phyloP scores from a whole-genome alignment of 2,329 filamentous ascomycete genomes.

The Exserohilum turcica region DNA sequence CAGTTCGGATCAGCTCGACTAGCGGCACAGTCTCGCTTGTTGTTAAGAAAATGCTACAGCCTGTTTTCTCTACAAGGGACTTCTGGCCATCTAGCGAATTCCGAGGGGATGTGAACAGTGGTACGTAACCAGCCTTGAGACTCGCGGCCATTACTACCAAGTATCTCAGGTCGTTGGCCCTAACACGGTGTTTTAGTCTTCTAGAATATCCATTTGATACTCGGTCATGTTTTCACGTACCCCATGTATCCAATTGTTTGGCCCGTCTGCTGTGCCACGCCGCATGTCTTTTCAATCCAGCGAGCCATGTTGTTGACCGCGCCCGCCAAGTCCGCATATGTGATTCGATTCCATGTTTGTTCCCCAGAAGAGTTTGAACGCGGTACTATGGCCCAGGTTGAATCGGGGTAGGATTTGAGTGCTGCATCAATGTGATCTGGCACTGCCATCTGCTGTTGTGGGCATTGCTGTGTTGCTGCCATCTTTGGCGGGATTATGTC shows the following conservation, averaged over 20 bases:
- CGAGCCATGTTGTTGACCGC: constrained; percentile 1
- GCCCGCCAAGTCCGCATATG: background rate
- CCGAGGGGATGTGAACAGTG: constrained; percentile 2
- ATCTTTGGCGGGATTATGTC: background rate
- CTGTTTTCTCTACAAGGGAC: constrained; percentile 1
- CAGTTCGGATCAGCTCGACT: background rate
- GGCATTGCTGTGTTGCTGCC: background rate
- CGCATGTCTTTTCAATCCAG: background rate
- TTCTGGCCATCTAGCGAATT: constrained; percentile 3
- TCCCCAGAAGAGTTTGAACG: background rate
- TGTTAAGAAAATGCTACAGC: background rate
- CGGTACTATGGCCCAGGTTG: constrained; percentile 3
- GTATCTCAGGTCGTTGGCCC: constrained; percentile 3
- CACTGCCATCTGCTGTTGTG: background rate
- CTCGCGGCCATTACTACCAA: constrained; percentile 2
- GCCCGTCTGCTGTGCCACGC: background rate
- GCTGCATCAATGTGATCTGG: constrained; percentile 5
- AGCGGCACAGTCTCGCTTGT: background rate
- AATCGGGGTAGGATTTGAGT: background rate
- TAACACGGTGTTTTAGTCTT: background rate
- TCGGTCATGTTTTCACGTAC: background rate
- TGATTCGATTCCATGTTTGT: constrained; percentile 1
- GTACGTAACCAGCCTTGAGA: constrained; percentile 5
- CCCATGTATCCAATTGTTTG: constrained; percentile 6
- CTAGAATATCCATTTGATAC: background rate